These are phyloP conservation scores for Crassisporium funariophilum DNA, from an alignment of 768 basidiomycete species.

Conservation along the genomic window DNA sequence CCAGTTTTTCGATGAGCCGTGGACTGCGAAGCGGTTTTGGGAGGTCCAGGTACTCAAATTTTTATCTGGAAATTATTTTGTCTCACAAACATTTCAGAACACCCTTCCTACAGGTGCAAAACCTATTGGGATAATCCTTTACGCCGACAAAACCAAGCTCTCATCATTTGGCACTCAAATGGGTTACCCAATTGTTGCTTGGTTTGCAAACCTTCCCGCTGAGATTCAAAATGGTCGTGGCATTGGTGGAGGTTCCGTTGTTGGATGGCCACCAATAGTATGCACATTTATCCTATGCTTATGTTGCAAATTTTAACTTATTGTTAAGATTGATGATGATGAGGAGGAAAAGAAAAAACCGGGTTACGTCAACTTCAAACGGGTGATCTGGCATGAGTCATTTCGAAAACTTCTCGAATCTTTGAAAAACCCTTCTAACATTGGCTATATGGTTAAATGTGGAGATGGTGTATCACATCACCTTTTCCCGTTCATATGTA, in stretches of 20 bases:
- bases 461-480: constrained; percentile 23
- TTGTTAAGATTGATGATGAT: constrained; percentile 28
- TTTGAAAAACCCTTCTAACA: constrained; percentile 20
- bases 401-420: constrained; percentile 31
- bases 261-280: constrained; percentile 42
- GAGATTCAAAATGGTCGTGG: constrained; percentile 34
- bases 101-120: constrained; percentile 22
- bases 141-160: constrained; percentile 40
- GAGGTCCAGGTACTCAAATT: constrained; percentile 32
- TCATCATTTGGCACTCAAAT: constrained; percentile 36
- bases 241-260: constrained; percentile 34
- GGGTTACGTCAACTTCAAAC: constrained; percentile 34
- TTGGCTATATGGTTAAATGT: constrained; percentile 24
- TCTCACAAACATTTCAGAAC: constrained; percentile 8
- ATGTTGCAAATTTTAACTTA: not conserved
- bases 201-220: constrained; percentile 30
- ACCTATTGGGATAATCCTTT: constrained; percentile 34
- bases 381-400: constrained; percentile 38
- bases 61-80: constrained; percentile 2
- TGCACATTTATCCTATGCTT: constrained; percentile 7
- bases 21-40: constrained; percentile 39
- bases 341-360: constrained; percentile 27
- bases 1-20: constrained; percentile 40
- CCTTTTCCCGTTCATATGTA: constrained; percentile 35
- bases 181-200: constrained; percentile 38